Evolutionary conservation across 2,329 filamentous ascomycete genomes (phyloP).

Genomic region (Verticillium tricorpus): DNA sequence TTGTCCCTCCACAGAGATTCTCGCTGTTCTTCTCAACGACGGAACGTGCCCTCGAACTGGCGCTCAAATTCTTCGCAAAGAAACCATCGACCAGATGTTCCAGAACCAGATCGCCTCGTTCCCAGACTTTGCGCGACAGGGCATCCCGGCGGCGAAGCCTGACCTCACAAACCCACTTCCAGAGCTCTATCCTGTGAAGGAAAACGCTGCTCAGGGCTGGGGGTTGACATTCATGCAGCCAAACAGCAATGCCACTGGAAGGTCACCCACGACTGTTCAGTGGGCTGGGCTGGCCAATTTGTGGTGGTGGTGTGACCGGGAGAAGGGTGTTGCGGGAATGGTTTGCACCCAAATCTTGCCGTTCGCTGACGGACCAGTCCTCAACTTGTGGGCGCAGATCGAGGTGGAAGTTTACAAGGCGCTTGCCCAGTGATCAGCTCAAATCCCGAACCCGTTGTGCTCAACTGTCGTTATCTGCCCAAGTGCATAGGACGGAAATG

Average conservation of each 20-base stretch:
- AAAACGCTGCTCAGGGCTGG: conserved; percentile 57
- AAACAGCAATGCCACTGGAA: conserved; percentile 42
- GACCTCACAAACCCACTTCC: conserved; percentile 40
- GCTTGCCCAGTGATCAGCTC: background rate
- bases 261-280: conserved; percentile 43
- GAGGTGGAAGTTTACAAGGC: conserved; percentile 32
- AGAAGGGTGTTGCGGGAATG: conserved; percentile 52
- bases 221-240: conserved; percentile 55
- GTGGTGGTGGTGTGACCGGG: conserved; percentile 60
- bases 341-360: conserved; percentile 46
- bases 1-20: conserved; percentile 39
- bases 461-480: background rate
- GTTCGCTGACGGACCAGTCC: conserved; percentile 38
- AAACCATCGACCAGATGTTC: conserved; percentile 61
- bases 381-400: conserved; percentile 32
- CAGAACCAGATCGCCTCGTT: conserved; percentile 55
- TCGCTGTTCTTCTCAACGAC: conserved; percentile 59
- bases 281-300: conserved; percentile 59
- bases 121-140: conserved; percentile 45
- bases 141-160: conserved; percentile 41
- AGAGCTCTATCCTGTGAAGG: conserved; percentile 43
- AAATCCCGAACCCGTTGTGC: background rate
- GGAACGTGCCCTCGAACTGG: conserved; percentile 56
- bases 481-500: no score
- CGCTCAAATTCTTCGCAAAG: conserved; percentile 45